phyloP scores from a whole-genome alignment of 441 rosid species.

The Raphanus hybrid region DNA sequence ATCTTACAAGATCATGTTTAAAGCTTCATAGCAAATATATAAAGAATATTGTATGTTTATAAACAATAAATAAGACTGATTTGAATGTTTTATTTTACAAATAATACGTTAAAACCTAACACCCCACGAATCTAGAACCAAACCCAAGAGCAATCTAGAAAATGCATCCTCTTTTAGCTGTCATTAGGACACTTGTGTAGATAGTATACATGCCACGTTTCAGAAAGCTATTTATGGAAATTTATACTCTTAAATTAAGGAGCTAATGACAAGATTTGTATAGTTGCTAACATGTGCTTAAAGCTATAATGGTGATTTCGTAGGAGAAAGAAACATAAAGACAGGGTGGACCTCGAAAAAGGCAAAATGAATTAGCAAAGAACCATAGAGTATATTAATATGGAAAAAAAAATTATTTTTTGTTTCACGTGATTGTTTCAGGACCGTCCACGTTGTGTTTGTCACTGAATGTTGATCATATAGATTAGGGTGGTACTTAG shows the following conservation, averaged over 20 bases:
- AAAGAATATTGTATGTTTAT: slow-evolving; percentile 1
- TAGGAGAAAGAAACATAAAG: slow-evolving; percentile 10
- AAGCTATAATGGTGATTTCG: slow-evolving; percentile 38
- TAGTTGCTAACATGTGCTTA: slow-evolving; percentile 55
- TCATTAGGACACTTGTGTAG: slow-evolving; percentile 2
- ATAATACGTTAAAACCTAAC: slow-evolving; percentile 19
- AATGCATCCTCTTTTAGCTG: slow-evolving; percentile 36
- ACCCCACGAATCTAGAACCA: slow-evolving; percentile 52
- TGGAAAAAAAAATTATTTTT: slow-evolving; percentile 16
- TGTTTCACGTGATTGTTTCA: slow-evolving; percentile 27
- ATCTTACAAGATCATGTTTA: slow-evolving; percentile 35
- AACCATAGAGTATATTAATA: slow-evolving; percentile 1
- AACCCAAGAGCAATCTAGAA: slow-evolving; percentile 46
- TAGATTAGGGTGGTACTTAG: slow-evolving; percentile 36
- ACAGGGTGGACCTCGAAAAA: slow-evolving; percentile 50
- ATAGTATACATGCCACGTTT: slow-evolving; percentile 30
- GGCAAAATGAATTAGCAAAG: background rate
- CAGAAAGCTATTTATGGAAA: slow-evolving; percentile 21
- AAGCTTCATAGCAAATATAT: slow-evolving; percentile 33
- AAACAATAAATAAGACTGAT: background rate
- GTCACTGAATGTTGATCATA: slow-evolving; percentile 37
- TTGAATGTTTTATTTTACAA: background rate
- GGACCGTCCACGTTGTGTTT: slow-evolving; percentile 43
- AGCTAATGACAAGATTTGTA: slow-evolving; percentile 40
- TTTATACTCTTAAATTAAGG: slow-evolving; percentile 14